Conservation (phyloP, 345 rosid species). For the Fremontodendron californicum region DNA sequence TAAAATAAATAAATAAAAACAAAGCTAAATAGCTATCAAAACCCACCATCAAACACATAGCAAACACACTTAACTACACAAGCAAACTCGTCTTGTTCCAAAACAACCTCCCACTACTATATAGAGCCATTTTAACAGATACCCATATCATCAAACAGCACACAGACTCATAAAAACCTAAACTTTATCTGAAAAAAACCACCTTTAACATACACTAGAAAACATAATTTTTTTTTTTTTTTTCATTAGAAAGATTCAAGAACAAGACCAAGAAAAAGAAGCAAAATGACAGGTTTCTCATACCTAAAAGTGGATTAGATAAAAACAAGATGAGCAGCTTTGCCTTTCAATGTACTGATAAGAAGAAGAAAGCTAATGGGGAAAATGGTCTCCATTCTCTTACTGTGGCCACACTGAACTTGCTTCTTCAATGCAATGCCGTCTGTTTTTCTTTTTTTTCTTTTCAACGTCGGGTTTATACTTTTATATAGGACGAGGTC, state of each 20-base stretch:
- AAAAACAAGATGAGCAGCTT: neutral
- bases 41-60: neutral
- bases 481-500: neutral
- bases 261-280: neutral
- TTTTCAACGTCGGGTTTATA: neutral
- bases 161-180: neutral
- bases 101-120: neutral
- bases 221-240: neutral
- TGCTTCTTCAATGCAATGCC: neutral
- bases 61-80: neutral
- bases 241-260: neutral
- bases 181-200: neutral
- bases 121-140: neutral
- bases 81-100: neutral
- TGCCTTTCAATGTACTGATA: neutral
- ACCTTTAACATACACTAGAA: neutral
- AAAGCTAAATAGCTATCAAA: neutral
- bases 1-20: neutral
- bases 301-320: neutral
- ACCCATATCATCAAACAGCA: slow-evolving; percentile 1
- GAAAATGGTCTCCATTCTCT: neutral
- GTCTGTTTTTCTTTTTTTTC: neutral
- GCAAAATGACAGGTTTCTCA: neutral
- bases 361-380: neutral
- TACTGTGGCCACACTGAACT: neutral